These are phyloP conservation scores for Pichia californica DNA, from an alignment of 805 yeast species.

Conservation along the genomic window DNA sequence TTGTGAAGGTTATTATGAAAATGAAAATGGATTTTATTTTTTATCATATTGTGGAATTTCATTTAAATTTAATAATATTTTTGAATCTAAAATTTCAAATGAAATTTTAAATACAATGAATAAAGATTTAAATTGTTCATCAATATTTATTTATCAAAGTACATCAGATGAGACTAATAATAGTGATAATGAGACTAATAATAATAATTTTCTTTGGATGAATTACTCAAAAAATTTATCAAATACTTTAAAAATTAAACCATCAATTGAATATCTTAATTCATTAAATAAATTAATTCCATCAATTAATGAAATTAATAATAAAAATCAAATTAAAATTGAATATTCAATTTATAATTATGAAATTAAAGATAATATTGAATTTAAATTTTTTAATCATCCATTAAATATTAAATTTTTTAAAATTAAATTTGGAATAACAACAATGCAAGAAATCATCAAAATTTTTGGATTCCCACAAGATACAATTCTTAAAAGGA, in stretches of 20 bases:
- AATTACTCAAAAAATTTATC: background rate
- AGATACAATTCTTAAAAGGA: constrained; percentile 35
- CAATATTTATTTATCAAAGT: constrained; percentile 37
- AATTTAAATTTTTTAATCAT: constrained; percentile 6
- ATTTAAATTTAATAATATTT: constrained; percentile 36
- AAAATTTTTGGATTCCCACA: constrained; percentile 51
- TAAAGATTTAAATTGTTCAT: constrained; percentile 32
- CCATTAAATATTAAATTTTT: constrained; percentile 11
- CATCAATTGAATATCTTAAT: constrained; percentile 1
- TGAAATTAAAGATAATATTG: background rate
- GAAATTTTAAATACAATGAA: constrained; percentile 21
- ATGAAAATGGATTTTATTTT: constrained; percentile 27
- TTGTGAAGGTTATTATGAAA: constrained; percentile 41
- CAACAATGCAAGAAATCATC: constrained; percentile 45
- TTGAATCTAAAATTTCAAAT: constrained; percentile 14
- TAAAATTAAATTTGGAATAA: constrained; percentile 32
- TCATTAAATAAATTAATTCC: background rate
- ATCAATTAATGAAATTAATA: background rate
- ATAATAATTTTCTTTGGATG: background rate
- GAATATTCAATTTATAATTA: constrained; percentile 1
- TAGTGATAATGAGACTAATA: constrained; percentile 23
- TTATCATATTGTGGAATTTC: constrained; percentile 53
- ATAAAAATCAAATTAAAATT: background rate
- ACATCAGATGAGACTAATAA: constrained; percentile 21
- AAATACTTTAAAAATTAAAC: background rate